Evolutionary conservation across 2,329 filamentous ascomycete genomes (phyloP).

Genomic region (Arachnomyces sp.): DNA sequence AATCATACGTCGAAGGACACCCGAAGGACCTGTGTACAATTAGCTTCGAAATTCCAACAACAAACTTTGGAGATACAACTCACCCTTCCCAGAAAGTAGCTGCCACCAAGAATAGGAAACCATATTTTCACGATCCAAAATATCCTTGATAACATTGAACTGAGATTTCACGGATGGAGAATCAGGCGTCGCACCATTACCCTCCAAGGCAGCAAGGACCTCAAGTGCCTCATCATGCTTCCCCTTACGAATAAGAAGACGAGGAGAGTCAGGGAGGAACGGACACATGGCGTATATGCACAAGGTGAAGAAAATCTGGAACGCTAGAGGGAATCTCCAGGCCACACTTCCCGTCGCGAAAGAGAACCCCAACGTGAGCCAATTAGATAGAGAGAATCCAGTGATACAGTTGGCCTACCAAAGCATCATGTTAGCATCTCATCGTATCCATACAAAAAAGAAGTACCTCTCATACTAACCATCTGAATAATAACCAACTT

Average conservation of each 20-base stretch:
- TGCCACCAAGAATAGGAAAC: slow-evolving; percentile 39
- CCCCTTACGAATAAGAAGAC: slow-evolving; percentile 15
- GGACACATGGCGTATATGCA: slow-evolving; percentile 19
- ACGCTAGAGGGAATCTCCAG: slow-evolving; percentile 25
- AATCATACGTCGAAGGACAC: slow-evolving; percentile 36
- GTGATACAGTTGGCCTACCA: slow-evolving; percentile 24
- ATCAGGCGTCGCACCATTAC: slow-evolving; percentile 20
- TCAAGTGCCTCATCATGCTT: slow-evolving; percentile 9
- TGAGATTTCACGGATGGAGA: slow-evolving; percentile 21
- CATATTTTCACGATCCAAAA: slow-evolving; percentile 37
- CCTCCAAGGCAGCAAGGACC: slow-evolving; percentile 18
- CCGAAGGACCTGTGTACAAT: slow-evolving; percentile 22
- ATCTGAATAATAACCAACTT: slow-evolving; percentile 27
- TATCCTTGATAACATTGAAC: slow-evolving; percentile 29
- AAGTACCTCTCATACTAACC: slow-evolving; percentile 8
- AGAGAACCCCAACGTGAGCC: slow-evolving; percentile 36
- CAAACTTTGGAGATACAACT: neutral
- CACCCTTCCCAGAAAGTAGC: slow-evolving; percentile 32
- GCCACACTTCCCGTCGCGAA: slow-evolving; percentile 27
- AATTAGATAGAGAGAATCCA: slow-evolving; percentile 37
- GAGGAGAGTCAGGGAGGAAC: slow-evolving; percentile 30
- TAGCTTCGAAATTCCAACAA: neutral
- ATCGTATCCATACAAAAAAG: neutral
- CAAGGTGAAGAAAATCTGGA: slow-evolving; percentile 24
- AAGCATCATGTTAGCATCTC: slow-evolving; percentile 2